Conservation (phyloP, 2,329 filamentous ascomycete species). For the Phaeosphaeria sp. region DNA sequence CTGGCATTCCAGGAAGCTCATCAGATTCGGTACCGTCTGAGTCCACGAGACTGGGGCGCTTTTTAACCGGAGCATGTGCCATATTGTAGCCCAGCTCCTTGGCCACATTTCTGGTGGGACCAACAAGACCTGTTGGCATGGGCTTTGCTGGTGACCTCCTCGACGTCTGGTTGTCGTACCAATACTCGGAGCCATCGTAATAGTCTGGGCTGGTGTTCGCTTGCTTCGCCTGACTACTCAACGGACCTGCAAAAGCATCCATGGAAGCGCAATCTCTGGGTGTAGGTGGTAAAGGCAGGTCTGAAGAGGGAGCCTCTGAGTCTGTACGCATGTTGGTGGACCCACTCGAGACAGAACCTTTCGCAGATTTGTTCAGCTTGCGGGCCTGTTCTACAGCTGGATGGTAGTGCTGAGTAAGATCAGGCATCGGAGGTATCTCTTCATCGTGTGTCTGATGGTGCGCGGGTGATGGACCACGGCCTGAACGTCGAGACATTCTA, state of each 20-base stretch:
- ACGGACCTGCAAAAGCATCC: constrained; percentile 35
- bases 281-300: constrained; percentile 52
- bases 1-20: constrained; percentile 19
- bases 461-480: constrained; percentile 18
- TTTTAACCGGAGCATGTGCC: neutral
- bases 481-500: constrained; percentile 17
- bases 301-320: constrained; percentile 51
- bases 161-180: constrained; percentile 31
- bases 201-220: constrained; percentile 41
- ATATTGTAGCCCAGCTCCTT: constrained; percentile 37
- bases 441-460: constrained; percentile 1
- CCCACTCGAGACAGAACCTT: constrained; percentile 39
- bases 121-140: constrained; percentile 48
- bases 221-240: constrained; percentile 26
- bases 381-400: constrained; percentile 28
- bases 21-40: constrained; percentile 7
- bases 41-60: neutral
- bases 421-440: constrained; percentile 34
- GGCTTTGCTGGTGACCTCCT: constrained; percentile 20
- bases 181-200: constrained; percentile 48
- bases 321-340: constrained; percentile 45
- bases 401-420: constrained; percentile 24
- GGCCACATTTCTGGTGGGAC: constrained; percentile 51
- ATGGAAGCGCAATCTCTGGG: constrained; percentile 48
- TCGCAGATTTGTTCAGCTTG: constrained; percentile 22